Base-by-base conservation (phyloP, 2,329 filamentous ascomycete species). In the Trichothecium sympodiale region DNA sequence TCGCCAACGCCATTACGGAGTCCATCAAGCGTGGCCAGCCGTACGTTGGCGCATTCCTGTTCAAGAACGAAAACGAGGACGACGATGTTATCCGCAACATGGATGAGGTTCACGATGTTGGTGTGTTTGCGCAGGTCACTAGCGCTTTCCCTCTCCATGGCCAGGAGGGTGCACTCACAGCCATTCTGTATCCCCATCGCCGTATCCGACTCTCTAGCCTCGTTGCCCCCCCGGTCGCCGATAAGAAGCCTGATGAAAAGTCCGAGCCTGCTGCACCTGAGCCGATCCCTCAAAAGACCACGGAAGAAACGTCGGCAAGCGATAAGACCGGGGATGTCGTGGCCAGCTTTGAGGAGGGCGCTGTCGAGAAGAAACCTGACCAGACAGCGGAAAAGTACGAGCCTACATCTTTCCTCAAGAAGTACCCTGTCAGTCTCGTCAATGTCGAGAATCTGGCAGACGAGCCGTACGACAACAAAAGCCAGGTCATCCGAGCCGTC, bases 21-120 rank as follows among this genome's bases (percentile, higher is more conserved):
- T 91, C 94, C 71, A 85, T 96, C 56, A 94, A 94, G 69, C 74
- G 89, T 35, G 91, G 91, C 1, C 93, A 98, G 58, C 93, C 89
- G 17, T 98, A 98, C 51, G 86, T 98, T 29, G 91, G 91, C 43
- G 89, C 88, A 3, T 98, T 98, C 61, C 60, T 98, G 51, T 87
- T 96, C 66, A 96, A 96, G 60, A 88, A 98, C 53, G 89, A 95
- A 53, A 83, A 86, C 43, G 83, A 84, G 43, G 91, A 96, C 55
- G 84, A 86, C 53, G 93, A 98, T 57, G 76, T 93, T 33, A 96
- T 98, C 54, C 83, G 89, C 45, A 88, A 80, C 45, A 68, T 82
- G 18, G 82, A 88, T 42, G 91, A 98, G 50, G 89, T 98, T 20
- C 84, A 98, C 59, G 87, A 95, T 46, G 84, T 93, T 13, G 91